Percentiles rank a stretch among this genome's conserved stretches.
Evolutionary conservation across 106 monocot genomes (phyloP).

Genomic region (Iris macrosiphon): DNA sequence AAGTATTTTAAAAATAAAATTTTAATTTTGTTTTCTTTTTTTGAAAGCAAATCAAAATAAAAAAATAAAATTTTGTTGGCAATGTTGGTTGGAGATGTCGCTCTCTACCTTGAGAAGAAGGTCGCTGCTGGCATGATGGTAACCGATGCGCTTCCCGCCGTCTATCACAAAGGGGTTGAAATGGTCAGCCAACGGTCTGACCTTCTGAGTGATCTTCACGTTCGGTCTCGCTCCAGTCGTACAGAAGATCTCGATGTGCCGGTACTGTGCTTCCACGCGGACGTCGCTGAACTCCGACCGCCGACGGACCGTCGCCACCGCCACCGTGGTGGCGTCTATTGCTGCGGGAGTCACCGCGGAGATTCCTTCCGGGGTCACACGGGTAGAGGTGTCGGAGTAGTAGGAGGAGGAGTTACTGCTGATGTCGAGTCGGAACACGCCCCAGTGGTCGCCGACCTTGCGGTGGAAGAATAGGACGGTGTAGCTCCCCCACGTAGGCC

Average conservation of each 20-base stretch:
- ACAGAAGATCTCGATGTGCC: background rate
- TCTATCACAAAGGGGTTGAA: constrained; percentile 7
- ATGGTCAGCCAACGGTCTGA: background rate
- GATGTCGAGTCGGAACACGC: background rate
- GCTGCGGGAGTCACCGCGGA: constrained; percentile 2
- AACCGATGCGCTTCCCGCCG: constrained; percentile 1
- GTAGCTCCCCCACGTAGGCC: too few species aligned
- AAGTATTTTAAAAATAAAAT: too few species aligned
- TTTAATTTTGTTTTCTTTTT: too few species aligned
- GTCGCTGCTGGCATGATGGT: background rate
- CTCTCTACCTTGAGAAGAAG: background rate
- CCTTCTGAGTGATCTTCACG: background rate
- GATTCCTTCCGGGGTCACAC: background rate
- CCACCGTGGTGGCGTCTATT: constrained; percentile 1
- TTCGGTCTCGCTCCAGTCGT: background rate
- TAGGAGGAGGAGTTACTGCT: background rate
- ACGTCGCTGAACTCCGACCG: background rate
- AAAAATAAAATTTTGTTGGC: too few species aligned
- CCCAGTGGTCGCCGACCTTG: background rate
- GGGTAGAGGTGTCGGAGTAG: too few species aligned
- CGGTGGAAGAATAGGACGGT: background rate
- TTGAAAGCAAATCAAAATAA: too few species aligned
- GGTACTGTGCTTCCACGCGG: background rate
- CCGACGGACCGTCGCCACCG: background rate
- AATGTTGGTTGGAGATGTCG: too few species aligned